Evolutionary conservation across 176 grass and related monocot genomes (phyloP).

Genomic region (Carex cristatella): DNA sequence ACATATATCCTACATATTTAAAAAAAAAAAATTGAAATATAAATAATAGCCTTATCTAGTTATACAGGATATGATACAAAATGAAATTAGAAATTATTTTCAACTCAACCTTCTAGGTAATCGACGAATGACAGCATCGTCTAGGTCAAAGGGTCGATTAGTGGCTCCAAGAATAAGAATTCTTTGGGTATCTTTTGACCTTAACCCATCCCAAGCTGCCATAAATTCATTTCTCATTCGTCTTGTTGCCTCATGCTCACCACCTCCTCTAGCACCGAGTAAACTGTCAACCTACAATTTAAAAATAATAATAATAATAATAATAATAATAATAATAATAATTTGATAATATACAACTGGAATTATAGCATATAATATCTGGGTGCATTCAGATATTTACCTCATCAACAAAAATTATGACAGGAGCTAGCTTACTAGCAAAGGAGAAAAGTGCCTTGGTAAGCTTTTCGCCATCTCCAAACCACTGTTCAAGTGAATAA

Average conservation of each 20-base stretch:
- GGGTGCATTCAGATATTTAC: constrained; percentile 32
- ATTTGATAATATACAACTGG: not conserved
- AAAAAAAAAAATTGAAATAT: not conserved
- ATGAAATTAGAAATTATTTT: not conserved
- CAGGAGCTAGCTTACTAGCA: constrained; percentile 68
- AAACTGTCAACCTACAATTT: constrained; percentile 81
- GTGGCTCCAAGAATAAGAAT: constrained; percentile 95
- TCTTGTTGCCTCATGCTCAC: constrained; percentile 98
- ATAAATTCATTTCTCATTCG: constrained; percentile 97
- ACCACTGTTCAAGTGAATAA: constrained; percentile 70
- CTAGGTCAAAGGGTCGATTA: constrained; percentile 94
- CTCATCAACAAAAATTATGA: constrained; percentile 98
- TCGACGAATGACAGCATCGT: constrained; percentile 93
- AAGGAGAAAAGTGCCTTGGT: constrained; percentile 98
- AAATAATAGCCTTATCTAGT: not conserved
- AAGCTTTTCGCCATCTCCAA: constrained; percentile 97
- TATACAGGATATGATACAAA: not conserved
- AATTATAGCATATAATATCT: not conserved
- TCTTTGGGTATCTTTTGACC: constrained; percentile 81
- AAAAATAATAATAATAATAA: not conserved
- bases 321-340: not conserved
- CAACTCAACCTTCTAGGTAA: constrained; percentile 79
- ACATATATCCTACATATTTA: constrained; percentile 74
- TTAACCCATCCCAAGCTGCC: constrained; percentile 95
- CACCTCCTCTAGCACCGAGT: constrained; percentile 89